These are phyloP conservation scores for Yamadazyma diddensiae DNA, from an alignment of 1,139 yeast species.

Conservation along the genomic window DNA sequence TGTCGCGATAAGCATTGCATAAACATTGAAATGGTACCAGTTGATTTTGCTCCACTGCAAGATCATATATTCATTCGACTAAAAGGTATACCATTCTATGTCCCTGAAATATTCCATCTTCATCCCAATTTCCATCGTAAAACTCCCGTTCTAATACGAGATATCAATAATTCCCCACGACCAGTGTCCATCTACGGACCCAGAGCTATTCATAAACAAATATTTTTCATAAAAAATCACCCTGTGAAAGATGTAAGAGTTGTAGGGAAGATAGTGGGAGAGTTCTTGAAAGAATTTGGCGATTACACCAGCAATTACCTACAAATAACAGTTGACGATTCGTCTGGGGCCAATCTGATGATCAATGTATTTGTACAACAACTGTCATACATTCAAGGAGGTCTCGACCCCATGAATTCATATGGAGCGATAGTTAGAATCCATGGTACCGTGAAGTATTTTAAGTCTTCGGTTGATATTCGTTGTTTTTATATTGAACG, in stretches of 20 bases:
- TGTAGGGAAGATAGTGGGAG: conserved; percentile 14
- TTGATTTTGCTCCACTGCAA: conserved; percentile 17
- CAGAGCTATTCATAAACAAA: conserved; percentile 8
- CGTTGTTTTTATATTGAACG: conserved; percentile 20
- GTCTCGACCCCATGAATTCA: conserved; percentile 10
- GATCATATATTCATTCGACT: conserved; percentile 16
- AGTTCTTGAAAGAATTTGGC: conserved; percentile 8
- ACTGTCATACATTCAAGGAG: conserved; percentile 8
- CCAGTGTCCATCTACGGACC: conserved; percentile 15
- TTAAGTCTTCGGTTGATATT: conserved; percentile 17
- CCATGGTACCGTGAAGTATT: conserved; percentile 9
- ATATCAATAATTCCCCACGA: conserved; percentile 10
- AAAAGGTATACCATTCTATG: conserved; percentile 12
- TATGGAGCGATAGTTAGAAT: conserved; percentile 15
- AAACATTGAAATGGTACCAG: neutral
- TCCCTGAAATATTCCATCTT: conserved; percentile 18
- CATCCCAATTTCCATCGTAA: conserved; percentile 8
- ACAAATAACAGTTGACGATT: conserved; percentile 17
- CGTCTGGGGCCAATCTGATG: conserved; percentile 15
- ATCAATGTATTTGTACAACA: conserved; percentile 10
- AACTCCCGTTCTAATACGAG: conserved; percentile 15
- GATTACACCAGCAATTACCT: conserved; percentile 7
- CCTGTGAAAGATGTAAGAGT: conserved; percentile 14
- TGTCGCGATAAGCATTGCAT: neutral
- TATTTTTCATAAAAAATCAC: conserved; percentile 16